These are phyloP conservation scores for Aegilops sharonensis DNA, from an alignment of 176 grass and related monocot species.

Conservation along the genomic window DNA sequence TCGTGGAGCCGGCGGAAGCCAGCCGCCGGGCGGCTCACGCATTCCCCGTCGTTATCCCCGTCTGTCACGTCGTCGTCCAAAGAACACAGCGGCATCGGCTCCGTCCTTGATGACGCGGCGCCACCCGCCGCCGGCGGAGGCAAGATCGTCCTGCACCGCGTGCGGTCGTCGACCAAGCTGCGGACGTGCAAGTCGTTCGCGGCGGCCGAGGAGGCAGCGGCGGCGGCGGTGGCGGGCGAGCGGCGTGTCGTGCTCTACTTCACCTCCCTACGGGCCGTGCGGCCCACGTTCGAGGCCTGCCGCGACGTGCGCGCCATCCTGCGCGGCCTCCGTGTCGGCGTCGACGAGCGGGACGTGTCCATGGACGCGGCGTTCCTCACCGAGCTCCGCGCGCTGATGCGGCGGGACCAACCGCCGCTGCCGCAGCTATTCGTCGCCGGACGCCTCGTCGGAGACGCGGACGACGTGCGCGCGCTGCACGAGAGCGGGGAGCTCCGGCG, in stretches of 20 bases:
- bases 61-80: constrained; percentile 3
- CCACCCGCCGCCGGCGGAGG: neutral
- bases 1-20: constrained; percentile 41
- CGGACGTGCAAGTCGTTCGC: constrained; percentile 51
- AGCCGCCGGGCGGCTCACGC: constrained; percentile 30
- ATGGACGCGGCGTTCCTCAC: constrained; percentile 73
- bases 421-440: constrained; percentile 88
- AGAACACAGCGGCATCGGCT: constrained; percentile 38
- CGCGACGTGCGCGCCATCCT: constrained; percentile 60
- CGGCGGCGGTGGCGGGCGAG: constrained; percentile 31
- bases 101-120: constrained; percentile 38
- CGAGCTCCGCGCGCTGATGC: constrained; percentile 57
- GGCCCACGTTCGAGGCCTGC: constrained; percentile 72
- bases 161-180: constrained; percentile 35
- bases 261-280: constrained; percentile 83
- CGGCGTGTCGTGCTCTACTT: constrained; percentile 78
- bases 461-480: constrained; percentile 70
- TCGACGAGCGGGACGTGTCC: constrained; percentile 92
- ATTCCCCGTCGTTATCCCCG: constrained; percentile 35
- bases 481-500: constrained; percentile 71
- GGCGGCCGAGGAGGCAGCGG: constrained; percentile 31
- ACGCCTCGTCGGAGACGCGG: constrained; percentile 61
- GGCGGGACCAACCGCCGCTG: constrained; percentile 33
- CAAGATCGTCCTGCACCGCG: constrained; percentile 37
- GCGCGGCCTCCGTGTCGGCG: constrained; percentile 62